Evolutionary conservation across 768 basidiomycete species (phyloP).

Genomic region (Trametes cingulata): DNA sequence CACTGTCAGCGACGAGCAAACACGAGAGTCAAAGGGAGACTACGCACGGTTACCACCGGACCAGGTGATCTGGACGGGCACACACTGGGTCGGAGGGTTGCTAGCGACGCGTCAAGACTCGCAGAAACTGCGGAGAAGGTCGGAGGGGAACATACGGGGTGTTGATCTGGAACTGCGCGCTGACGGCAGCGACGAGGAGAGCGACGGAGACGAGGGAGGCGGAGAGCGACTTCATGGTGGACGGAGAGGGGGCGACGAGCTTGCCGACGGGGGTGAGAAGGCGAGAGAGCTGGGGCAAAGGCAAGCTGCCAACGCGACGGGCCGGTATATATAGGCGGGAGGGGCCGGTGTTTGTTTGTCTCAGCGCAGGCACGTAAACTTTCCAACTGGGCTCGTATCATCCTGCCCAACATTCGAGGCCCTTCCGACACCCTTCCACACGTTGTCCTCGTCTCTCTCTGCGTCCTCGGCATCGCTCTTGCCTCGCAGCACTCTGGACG

Average conservation of each 20-base stretch:
- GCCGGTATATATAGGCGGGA: constrained; percentile 22
- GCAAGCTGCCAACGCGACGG: constrained; percentile 26
- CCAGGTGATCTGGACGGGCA: constrained; percentile 53
- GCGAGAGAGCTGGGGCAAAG: constrained; percentile 33
- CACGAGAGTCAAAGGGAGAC: not conserved
- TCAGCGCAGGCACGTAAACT: constrained; percentile 15
- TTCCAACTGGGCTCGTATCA: constrained; percentile 4
- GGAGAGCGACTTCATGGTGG: constrained; percentile 46
- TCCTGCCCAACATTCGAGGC: constrained; percentile 1
- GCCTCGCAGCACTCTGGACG: not conserved
- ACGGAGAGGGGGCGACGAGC: constrained; percentile 15
- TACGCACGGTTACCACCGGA: constrained; percentile 55
- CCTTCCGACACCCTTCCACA: not conserved
- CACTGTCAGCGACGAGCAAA: constrained; percentile 8
- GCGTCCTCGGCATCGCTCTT: not conserved
- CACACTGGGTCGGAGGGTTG: constrained; percentile 50
- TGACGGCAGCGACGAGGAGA: constrained; percentile 39
- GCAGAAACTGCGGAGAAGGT: constrained; percentile 13
- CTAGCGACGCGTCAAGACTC: constrained; percentile 33
- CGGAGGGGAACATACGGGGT: constrained; percentile 61
- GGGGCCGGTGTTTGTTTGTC: constrained; percentile 22
- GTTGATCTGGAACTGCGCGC: constrained; percentile 59
- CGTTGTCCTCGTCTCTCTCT: not conserved
- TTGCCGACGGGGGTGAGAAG: constrained; percentile 21
- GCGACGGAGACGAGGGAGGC: constrained; percentile 43